Evolutionary conservation across 2,329 filamentous ascomycete genomes (phyloP).

Genomic region (Mycosphaerelloides madeirae): DNA sequence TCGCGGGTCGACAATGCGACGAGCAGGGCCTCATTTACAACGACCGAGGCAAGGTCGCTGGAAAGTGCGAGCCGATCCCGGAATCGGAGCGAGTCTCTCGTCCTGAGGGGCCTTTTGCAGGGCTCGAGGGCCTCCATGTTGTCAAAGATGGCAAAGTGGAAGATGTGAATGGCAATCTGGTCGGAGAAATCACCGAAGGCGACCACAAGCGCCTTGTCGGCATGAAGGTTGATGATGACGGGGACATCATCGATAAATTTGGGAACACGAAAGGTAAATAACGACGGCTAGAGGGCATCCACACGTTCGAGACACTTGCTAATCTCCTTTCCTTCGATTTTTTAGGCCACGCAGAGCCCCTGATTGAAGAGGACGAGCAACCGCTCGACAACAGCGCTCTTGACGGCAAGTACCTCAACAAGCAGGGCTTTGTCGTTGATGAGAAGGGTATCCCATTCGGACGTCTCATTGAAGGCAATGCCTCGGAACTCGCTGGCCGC

Average conservation of each 20-base stretch:
- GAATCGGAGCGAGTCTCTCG: slow-evolving; percentile 52
- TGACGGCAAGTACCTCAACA: slow-evolving; percentile 53
- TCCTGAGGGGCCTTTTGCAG: slow-evolving; percentile 63
- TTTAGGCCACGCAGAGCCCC: slow-evolving; percentile 56
- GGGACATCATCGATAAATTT: slow-evolving; percentile 73
- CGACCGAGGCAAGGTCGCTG: slow-evolving; percentile 53
- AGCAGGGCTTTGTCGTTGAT: slow-evolving; percentile 55
- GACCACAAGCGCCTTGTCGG: slow-evolving; percentile 69
- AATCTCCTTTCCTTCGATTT: too few relatives aligned
- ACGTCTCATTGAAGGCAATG: slow-evolving; percentile 53
- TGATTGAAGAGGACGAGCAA: slow-evolving; percentile 39
- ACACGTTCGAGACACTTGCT: too few relatives aligned
- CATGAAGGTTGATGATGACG: slow-evolving; percentile 72
- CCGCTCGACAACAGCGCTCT: slow-evolving; percentile 50
- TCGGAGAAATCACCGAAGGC: slow-evolving; percentile 66
- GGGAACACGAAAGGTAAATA: slow-evolving; percentile 58
- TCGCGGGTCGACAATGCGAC: slow-evolving; percentile 53
- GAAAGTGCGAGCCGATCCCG: slow-evolving; percentile 55
- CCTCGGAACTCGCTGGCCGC: slow-evolving; percentile 54
- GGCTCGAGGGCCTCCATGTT: slow-evolving; percentile 60
- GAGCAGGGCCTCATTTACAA: slow-evolving; percentile 54
- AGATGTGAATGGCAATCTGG: slow-evolving; percentile 72
- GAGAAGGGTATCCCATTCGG: slow-evolving; percentile 52
- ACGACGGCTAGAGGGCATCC: too few relatives aligned
- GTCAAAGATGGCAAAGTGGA: slow-evolving; percentile 67